phyloP scores from a whole-genome alignment of 176 grass and related monocot species.

The Guadua angustifolia region DNA sequence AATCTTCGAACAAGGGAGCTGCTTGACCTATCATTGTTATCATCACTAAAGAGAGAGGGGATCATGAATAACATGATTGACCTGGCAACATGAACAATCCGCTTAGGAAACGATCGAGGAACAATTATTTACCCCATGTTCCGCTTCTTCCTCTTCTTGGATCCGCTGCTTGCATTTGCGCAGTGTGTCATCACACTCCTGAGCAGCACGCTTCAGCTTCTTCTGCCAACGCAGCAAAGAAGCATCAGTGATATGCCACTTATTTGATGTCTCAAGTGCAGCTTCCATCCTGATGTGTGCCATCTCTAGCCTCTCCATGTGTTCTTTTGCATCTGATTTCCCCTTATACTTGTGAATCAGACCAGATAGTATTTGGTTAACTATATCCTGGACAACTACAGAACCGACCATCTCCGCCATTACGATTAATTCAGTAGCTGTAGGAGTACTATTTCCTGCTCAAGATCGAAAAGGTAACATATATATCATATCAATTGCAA shows the following conservation, averaged over 20 bases:
- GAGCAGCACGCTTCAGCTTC: constrained; percentile 21
- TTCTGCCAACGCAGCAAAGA: not conserved
- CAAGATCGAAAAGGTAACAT: too few relatives aligned
- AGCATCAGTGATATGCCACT: constrained; percentile 3
- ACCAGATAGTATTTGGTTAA: not conserved
- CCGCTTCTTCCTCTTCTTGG: not conserved
- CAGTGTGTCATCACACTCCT: not conserved
- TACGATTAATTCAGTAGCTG: not conserved
- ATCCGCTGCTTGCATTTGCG: not conserved
- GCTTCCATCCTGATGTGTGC: constrained; percentile 33
- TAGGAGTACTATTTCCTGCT: too few relatives aligned
- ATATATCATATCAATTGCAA: too few relatives aligned
- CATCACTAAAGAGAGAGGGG: not conserved
- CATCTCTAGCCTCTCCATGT: constrained; percentile 39
- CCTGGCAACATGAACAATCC: not conserved
- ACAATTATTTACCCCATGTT: too few relatives aligned
- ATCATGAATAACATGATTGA: not conserved
- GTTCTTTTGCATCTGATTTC: not conserved
- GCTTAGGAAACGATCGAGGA: not conserved
- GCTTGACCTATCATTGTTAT: not conserved
- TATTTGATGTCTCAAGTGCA: constrained; percentile 15
- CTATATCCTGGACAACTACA: not conserved
- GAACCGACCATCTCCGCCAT: not conserved
- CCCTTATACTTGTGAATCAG: not conserved
- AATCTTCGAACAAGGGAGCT: not conserved